Conservation (phyloP, 306 rosid species). For the Hippophae tibetana region DNA sequence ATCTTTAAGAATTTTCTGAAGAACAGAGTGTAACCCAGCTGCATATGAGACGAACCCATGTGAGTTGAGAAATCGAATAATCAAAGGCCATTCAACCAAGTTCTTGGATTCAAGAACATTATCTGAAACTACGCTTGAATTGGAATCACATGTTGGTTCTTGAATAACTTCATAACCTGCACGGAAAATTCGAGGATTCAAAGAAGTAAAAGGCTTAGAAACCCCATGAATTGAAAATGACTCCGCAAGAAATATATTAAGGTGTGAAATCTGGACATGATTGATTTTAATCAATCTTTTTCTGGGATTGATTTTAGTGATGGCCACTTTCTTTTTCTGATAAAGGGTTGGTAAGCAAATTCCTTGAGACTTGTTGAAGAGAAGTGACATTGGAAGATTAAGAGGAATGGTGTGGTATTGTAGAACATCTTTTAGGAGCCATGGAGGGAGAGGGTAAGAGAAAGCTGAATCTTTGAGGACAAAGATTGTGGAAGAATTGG, state of each 20-base stretch:
- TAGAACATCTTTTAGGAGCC: constrained; percentile 49
- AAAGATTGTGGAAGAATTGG: constrained; percentile 33
- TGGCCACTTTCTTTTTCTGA: constrained; percentile 24
- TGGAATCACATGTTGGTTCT: constrained; percentile 26
- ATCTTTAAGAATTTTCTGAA: constrained; percentile 41
- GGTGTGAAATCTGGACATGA: constrained; percentile 42
- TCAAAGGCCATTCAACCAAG: constrained; percentile 36
- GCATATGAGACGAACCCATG: constrained; percentile 44
- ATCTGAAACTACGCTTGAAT: constrained; percentile 10
- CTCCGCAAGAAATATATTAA: constrained; percentile 39
- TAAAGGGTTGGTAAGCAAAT: constrained; percentile 42
- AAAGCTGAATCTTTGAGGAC: constrained; percentile 36
- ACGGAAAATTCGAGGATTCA: constrained; percentile 22
- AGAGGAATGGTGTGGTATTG: constrained; percentile 34
- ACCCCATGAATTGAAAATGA: constrained; percentile 56
- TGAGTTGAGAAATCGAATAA: constrained; percentile 40
- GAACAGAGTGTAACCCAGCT: constrained; percentile 43
- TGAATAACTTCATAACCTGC: constrained; percentile 29
- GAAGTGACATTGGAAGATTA: constrained; percentile 26
- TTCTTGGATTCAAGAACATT: constrained; percentile 13
- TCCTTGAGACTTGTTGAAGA: constrained; percentile 23
- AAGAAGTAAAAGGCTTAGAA: constrained; percentile 39
- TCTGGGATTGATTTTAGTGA: constrained; percentile 29
- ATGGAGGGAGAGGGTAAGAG: constrained; percentile 38
- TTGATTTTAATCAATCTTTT: constrained; percentile 43